A percentile compares a stretch with the other conserved stretches of the same genome.
Conservation (phyloP, 108 stramenopile genomes). For the Heterococcus sp. region DNA sequence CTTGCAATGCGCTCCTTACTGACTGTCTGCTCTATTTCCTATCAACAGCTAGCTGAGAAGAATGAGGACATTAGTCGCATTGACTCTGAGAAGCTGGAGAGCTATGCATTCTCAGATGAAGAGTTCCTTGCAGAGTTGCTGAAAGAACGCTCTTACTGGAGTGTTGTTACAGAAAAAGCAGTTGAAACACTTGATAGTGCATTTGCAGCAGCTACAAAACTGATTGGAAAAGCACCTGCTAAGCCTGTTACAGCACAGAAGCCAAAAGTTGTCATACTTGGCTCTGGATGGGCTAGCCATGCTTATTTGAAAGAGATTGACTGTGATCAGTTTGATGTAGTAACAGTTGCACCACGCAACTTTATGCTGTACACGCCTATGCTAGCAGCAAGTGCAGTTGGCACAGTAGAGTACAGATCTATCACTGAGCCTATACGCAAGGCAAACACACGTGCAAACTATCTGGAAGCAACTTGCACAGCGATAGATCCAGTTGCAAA, state of each 20-base stretch:
- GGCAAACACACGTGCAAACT: conserved; percentile 72
- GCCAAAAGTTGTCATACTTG: conserved; percentile 72
- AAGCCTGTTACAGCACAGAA: neutral
- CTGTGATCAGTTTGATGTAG: conserved; percentile 30
- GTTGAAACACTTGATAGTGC: conserved; percentile 37
- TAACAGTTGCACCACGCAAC: conserved; percentile 66
- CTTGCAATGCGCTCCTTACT: too few species aligned
- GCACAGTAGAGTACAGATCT: conserved; percentile 83
- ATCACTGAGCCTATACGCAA: conserved; percentile 84
- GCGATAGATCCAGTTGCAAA: conserved; percentile 61
- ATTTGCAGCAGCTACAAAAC: conserved; percentile 9
- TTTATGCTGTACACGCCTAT: conserved; percentile 94
- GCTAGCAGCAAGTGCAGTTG: conserved; percentile 84
- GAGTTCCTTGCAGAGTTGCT: conserved; percentile 51
- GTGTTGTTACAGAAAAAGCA: conserved; percentile 53
- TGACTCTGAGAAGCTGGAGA: neutral
- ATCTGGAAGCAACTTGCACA: conserved; percentile 64
- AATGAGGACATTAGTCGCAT: neutral
- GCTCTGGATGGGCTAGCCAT: conserved; percentile 89
- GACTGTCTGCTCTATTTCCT: too few species aligned
- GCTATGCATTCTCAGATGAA: neutral
- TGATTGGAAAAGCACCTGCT: neutral
- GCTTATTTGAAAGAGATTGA: conserved; percentile 79
- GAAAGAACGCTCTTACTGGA: conserved; percentile 71
- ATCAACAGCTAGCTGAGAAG: too few species aligned